Conservation (phyloP, 805 yeast genomes). For the Lipomyces yamanashiensis region DNA sequence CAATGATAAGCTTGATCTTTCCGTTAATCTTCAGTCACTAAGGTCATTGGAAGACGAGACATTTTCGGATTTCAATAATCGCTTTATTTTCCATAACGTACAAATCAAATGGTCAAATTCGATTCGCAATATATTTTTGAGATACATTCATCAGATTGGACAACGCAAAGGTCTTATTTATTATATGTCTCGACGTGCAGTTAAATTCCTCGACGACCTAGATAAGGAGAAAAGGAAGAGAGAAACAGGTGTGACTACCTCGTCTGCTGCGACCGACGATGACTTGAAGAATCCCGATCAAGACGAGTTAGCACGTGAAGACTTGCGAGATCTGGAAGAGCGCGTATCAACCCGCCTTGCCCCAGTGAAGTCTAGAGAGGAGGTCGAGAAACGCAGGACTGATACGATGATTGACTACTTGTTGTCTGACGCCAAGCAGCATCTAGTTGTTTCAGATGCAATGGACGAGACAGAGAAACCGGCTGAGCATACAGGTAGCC, state of each 20-base stretch:
- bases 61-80: conserved; percentile 56
- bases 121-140: conserved; percentile 65
- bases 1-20: not conserved
- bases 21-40: not conserved
- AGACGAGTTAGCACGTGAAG: not conserved
- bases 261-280: not conserved
- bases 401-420: conserved; percentile 30
- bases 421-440: conserved; percentile 22
- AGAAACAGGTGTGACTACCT: not conserved
- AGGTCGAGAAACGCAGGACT: conserved; percentile 15
- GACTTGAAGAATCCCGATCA: conserved; percentile 3
- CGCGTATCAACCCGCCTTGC: not conserved
- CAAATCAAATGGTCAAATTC: conserved; percentile 78
- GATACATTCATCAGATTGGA: conserved; percentile 59
- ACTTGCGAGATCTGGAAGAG: conserved; percentile 10
- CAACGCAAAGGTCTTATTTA: conserved; percentile 52
- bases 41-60: conserved; percentile 18
- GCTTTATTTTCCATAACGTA: conserved; percentile 73
- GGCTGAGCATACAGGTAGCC: not conserved
- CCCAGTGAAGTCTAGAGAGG: conserved; percentile 4
- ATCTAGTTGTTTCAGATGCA: conserved; percentile 26
- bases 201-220: conserved; percentile 57
- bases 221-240: conserved; percentile 45
- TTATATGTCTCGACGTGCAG: conserved; percentile 55
- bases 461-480: not conserved